These are phyloP conservation scores for Endothia cerciana DNA, from an alignment of 2,329 filamentous ascomycete genomes.

Conservation along the genomic window DNA sequence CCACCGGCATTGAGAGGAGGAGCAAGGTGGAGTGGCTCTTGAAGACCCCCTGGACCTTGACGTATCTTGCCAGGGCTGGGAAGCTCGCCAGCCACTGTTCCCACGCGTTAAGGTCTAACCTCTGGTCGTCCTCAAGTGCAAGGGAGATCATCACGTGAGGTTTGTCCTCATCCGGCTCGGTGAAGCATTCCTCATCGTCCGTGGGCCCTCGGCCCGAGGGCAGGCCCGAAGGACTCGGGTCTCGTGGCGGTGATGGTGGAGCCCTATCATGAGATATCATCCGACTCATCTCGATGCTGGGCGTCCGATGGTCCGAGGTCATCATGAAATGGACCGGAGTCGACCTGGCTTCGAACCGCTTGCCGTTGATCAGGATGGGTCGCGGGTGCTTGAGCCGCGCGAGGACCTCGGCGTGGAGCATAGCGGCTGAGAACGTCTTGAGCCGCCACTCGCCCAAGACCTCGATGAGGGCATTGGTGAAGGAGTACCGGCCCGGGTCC, in stretches of 20 bases:
- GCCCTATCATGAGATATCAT: slow-evolving; percentile 39
- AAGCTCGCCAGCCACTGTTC: slow-evolving; percentile 60
- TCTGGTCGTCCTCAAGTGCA: slow-evolving; percentile 61
- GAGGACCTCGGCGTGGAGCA: slow-evolving; percentile 63
- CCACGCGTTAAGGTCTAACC: slow-evolving; percentile 61
- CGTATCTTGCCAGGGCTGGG: slow-evolving; percentile 61
- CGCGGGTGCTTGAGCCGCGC: slow-evolving; percentile 64
- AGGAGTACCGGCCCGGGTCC: slow-evolving; percentile 62
- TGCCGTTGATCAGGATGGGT: slow-evolving; percentile 61
- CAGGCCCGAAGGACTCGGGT: slow-evolving; percentile 28
- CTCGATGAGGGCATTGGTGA: slow-evolving; percentile 62
- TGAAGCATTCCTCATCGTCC: slow-evolving; percentile 27
- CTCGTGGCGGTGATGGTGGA: slow-evolving; percentile 44
- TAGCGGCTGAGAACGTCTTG: slow-evolving; percentile 60
- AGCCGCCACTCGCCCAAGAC: slow-evolving; percentile 61
- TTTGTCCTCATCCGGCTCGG: slow-evolving; percentile 56
- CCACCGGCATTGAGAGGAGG: slow-evolving; percentile 60
- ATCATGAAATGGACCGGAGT: slow-evolving; percentile 67
- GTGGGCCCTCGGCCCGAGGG: slow-evolving; percentile 29
- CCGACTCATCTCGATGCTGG: slow-evolving; percentile 59
- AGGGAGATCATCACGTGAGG: slow-evolving; percentile 66
- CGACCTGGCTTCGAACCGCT: slow-evolving; percentile 59
- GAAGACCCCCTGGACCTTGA: slow-evolving; percentile 64
- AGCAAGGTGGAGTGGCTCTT: slow-evolving; percentile 64
- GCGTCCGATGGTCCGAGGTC: slow-evolving; percentile 62